Conservation (phyloP, 1,284 basidiomycete genomes). For the Neotropicomus parvogracilis region DNA sequence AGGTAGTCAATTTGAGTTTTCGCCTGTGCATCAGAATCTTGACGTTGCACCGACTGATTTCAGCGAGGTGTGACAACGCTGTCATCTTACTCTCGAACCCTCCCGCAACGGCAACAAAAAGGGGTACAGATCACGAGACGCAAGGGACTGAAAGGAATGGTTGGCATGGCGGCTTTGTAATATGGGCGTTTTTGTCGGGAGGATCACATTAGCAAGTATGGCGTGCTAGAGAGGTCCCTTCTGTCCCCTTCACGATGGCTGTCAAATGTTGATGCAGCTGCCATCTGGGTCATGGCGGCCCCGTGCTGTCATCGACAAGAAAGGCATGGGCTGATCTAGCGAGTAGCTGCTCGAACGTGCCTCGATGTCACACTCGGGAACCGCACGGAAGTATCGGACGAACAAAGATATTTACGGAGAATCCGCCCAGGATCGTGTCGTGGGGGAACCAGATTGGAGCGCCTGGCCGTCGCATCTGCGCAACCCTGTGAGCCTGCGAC, state of each 20-base stretch:
- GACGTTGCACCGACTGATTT: neutral
- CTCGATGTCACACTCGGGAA: neutral
- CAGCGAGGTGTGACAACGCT: constrained; percentile 1
- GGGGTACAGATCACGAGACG: constrained; percentile 9
- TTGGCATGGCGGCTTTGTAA: neutral
- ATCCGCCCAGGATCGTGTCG: constrained; percentile 4
- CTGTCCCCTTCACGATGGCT: neutral
- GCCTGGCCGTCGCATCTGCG: neutral
- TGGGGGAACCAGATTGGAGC: neutral
- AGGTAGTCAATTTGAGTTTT: neutral
- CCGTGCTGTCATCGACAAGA: neutral
- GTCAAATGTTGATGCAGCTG: constrained; percentile 1
- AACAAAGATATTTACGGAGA: neutral
- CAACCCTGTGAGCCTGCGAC: neutral
- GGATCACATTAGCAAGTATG: constrained; percentile 3
- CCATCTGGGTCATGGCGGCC: neutral
- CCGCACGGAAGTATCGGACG: neutral
- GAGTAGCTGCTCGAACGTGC: neutral
- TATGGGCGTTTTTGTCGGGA: neutral
- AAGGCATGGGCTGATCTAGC: neutral
- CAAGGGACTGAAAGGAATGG: constrained; percentile 6
- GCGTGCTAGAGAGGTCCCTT: constrained; percentile 2
- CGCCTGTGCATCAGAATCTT: neutral
- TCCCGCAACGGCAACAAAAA: neutral
- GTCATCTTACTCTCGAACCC: neutral